These are phyloP conservation scores for Melastoma candidum DNA, from an alignment of 441 rosid species.

Conservation along the genomic window DNA sequence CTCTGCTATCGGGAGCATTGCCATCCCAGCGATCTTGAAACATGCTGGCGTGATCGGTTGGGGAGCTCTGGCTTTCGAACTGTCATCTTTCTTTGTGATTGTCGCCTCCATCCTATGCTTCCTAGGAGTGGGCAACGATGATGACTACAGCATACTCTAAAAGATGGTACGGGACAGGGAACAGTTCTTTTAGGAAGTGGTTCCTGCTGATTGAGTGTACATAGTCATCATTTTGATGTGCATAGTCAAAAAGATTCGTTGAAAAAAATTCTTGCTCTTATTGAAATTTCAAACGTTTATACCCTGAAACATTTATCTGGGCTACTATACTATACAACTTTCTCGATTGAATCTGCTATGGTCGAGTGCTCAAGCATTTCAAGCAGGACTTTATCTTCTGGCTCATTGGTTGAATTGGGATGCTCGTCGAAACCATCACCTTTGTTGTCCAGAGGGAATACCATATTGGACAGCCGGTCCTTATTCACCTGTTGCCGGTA, in stretches of 20 bases:
- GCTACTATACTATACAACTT: constrained; percentile 21
- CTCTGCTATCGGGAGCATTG: constrained; percentile 83
- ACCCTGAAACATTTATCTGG: constrained; percentile 5
- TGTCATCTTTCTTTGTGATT: constrained; percentile 63
- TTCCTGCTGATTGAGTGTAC: too few relatives aligned
- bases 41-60: constrained; percentile 89
- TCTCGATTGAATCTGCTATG: constrained; percentile 32
- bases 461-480: constrained; percentile 35
- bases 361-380: constrained; percentile 25
- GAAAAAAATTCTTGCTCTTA: too few relatives aligned
- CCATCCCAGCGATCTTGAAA: constrained; percentile 80
- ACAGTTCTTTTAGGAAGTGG: too few relatives aligned
- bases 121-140: constrained; percentile 36
- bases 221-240: too few relatives aligned
- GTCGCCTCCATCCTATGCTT: constrained; percentile 58
- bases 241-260: too few relatives aligned
- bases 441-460: constrained; percentile 33
- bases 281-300: too few relatives aligned
- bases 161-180: constrained; percentile 3
- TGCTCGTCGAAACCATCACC: constrained; percentile 3
- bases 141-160: constrained; percentile 46
- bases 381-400: constrained; percentile 47
- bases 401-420: constrained; percentile 8
- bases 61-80: constrained; percentile 84
- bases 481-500: constrained; percentile 41